Evolutionary conservation across 371 early-diverging fungal genomes (phyloP), one percentile per base, ranked within the genome.

Genomic region (Actinomortierella ambigua): DNA sequence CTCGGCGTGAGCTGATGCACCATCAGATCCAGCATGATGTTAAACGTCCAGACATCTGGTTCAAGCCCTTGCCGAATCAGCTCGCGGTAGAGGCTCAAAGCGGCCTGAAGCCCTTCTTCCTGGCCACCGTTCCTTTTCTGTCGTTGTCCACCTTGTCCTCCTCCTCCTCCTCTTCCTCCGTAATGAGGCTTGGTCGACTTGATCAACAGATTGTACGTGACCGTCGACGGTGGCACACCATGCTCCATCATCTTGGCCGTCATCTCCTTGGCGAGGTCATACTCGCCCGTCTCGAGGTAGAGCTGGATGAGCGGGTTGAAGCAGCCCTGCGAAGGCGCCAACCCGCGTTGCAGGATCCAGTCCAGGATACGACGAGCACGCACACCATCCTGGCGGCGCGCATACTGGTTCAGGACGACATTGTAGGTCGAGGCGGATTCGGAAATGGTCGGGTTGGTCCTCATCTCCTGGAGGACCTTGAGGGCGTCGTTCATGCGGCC

Each of bases 181-280:
- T n/a, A n/a, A n/a, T n/a, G 34, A 46, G 11, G 1, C 52, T 67
- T 73, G 40, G 75, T 61, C 34, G 67, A 63, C 47, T 63, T 53
- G 43, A 73, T 66, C 75, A 73, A 63, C 44, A 73, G 66, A 54
- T 73, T 66, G 55, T 58, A 73, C n/a, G 75, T 73, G 8, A 63
- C 24, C n/a, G 50, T 67, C 20, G 75, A 57, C n/a, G 67, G 68
- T 13, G 24, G 46, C 22, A 73, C 41, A 9, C 75, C 75, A 18
- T 63, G 55, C 13, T 51, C 55, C 13, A 51, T 56, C 67, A 73
- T 67, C 18, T 67, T 60, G n/a, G 60, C 54, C 2, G 56, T 57
- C 57, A 67, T 73, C 40, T 73, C 75, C 14, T 59, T 49, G 26
- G 63, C 75, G 27, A 63, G 56, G 40, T 50, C 64, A 26, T 53